Evolutionary conservation across 495 filamentous ascomycete species (phyloP).

Genomic region (Penicillium longicatenatum): DNA sequence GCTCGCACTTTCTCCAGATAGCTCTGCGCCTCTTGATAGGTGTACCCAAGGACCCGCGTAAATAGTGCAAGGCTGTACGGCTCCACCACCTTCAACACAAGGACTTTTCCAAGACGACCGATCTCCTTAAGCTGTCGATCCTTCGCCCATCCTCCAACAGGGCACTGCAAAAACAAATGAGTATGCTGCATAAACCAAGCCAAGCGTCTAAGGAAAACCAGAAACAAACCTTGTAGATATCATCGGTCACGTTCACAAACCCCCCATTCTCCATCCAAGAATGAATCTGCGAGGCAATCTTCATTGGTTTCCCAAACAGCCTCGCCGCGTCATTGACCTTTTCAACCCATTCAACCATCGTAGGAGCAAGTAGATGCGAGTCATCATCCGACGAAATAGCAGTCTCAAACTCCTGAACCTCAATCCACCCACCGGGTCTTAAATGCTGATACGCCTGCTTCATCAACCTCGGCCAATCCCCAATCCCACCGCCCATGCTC

Average conservation of each 20-base stretch:
- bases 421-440: slow-evolving; percentile 56
- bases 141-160: slow-evolving; percentile 53
- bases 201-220: neutral
- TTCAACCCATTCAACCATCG: slow-evolving; percentile 29
- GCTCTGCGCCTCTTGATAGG: slow-evolving; percentile 36
- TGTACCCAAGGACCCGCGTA: slow-evolving; percentile 54
- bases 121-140: slow-evolving; percentile 52
- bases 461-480: slow-evolving; percentile 46
- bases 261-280: slow-evolving; percentile 34
- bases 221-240: slow-evolving; percentile 43
- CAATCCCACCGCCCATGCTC: slow-evolving; percentile 45
- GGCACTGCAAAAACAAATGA: slow-evolving; percentile 28
- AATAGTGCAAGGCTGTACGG: slow-evolving; percentile 57
- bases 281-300: slow-evolving; percentile 28
- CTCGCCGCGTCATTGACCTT: slow-evolving; percentile 33
- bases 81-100: slow-evolving; percentile 46
- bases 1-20: slow-evolving; percentile 37
- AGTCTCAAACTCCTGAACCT: slow-evolving; percentile 55
- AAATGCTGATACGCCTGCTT: slow-evolving; percentile 42
- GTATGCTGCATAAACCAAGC: neutral
- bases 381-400: slow-evolving; percentile 40
- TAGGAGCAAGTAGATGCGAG: slow-evolving; percentile 28
- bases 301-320: slow-evolving; percentile 43
- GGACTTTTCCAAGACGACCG: slow-evolving; percentile 41
- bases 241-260: slow-evolving; percentile 38